Evolutionary conservation across 2,329 filamentous ascomycete genomes (phyloP), one percentile per base, ranked within the genome.

Genomic region (Decorospora gaudefroyi): DNA sequence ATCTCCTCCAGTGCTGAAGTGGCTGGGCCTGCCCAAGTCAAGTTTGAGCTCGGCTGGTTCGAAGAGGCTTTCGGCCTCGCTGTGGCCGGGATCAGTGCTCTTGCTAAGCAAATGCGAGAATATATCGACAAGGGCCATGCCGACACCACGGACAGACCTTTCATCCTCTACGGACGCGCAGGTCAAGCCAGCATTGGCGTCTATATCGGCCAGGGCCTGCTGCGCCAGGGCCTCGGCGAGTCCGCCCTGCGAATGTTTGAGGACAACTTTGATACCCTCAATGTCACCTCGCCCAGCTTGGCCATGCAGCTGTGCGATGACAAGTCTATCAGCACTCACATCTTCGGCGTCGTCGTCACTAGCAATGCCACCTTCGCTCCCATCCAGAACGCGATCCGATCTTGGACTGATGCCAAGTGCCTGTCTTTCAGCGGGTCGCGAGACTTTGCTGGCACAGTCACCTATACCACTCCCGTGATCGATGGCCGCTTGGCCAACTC

Each of bases 181-280:
- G 33, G 33, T 26, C 33, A 22, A 36, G 33, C 33, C 6, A 15
- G 11, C n/a, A 26, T 36, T 26, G 33, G 33, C 17, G 7, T 36
- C 21, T 36, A 36, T 21, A 36, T 36, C 17, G 33, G 33, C 10
- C 8, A 36, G 17, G 33, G 18, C 17, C 33, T 36, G 10, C 22
- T 25, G 18, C 12, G 17, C 33, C 19, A 36, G 15, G 33, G 33
- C 6, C 15, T 36, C 10, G 21, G 9, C 15, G 10, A 25, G n/a
- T n/a, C n/a, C 11, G 33, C 19, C 12, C n/a, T 36, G 33, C 12
- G 15, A 26, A 26, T 36, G 12, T 36, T 36, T 13, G 33, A 36
- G 15, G 33, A 36, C 22, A 36, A 26, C n/a, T 13, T 36, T 17
- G 19, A 25, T 15, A 22, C 25, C n/a, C 22, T 36, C 11, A 36